Percentiles rank a stretch among this genome's conserved stretches.
Evolutionary conservation across 139 green algal genomes (phyloP).

Genomic region (Limnomonas spitsbergensis): DNA sequence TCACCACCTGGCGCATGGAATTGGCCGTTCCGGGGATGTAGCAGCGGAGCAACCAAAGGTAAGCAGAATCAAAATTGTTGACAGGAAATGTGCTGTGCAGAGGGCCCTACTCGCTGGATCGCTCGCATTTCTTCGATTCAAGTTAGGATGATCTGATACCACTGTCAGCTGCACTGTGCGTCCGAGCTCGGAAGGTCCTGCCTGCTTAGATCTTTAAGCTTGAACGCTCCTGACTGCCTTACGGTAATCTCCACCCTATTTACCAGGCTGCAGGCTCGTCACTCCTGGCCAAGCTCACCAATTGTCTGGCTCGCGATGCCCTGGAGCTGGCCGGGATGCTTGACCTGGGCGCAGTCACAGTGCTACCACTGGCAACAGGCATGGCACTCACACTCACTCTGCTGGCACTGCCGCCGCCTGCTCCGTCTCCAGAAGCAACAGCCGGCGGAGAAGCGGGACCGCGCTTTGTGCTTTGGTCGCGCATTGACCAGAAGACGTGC

Average conservation of each 20-base stretch:
- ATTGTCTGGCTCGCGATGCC: slow-evolving; percentile 72
- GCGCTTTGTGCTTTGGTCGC: slow-evolving; percentile 84
- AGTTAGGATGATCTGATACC: no score
- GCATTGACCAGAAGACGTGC: slow-evolving; percentile 98
- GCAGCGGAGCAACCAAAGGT: slow-evolving; percentile 94
- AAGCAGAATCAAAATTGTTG: no score
- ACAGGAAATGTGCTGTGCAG: no score
- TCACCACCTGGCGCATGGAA: slow-evolving; percentile 85
- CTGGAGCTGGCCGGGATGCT: slow-evolving; percentile 55
- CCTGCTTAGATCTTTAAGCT: no score
- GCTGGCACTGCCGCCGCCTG: slow-evolving; percentile 23
- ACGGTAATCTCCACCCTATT: no score
- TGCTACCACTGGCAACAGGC: slow-evolving; percentile 84
- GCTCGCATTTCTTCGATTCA: no score
- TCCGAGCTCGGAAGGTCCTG: no score
- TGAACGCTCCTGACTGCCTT: no score
- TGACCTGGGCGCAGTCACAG: slow-evolving; percentile 58
- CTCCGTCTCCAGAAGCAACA: background rate
- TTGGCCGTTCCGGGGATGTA: slow-evolving; percentile 87
- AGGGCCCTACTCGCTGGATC: no score
- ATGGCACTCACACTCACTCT: slow-evolving; percentile 81
- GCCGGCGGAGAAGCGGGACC: slow-evolving; percentile 6
- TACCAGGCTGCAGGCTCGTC: slow-evolving; percentile 84
- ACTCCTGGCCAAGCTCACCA: slow-evolving; percentile 74
- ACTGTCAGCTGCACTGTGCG: no score